These are phyloP conservation scores for Dinochytrium kinnereticum DNA, from an alignment of 371 early-diverging fungal genomes.

Conservation along the genomic window DNA sequence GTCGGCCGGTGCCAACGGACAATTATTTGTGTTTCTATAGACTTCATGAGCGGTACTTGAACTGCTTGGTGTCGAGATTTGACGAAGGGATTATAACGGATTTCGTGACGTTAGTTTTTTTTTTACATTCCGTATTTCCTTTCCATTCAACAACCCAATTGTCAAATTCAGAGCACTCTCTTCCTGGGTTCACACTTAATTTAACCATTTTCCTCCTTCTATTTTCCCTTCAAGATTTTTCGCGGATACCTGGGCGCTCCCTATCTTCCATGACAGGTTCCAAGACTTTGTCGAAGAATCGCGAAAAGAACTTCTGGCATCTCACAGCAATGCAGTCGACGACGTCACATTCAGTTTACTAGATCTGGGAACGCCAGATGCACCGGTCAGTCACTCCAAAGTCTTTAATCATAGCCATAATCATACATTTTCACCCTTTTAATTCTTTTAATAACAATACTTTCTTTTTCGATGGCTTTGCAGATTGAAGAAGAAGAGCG, in stretches of 20 bases:
- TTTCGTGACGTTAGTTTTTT: slow-evolving; percentile 50
- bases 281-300: slow-evolving; percentile 31
- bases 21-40: slow-evolving; percentile 52
- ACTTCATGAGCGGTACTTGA: slow-evolving; percentile 54
- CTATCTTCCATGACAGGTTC: slow-evolving; percentile 56
- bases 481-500: slow-evolving; percentile 42
- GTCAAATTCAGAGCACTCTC: no score
- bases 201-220: no score
- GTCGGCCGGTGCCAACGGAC: slow-evolving; percentile 38
- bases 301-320: slow-evolving; percentile 32
- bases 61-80: slow-evolving; percentile 51
- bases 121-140: no score
- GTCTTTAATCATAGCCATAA: background rate
- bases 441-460: background rate
- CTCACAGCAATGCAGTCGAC: slow-evolving; percentile 26
- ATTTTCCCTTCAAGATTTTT: slow-evolving; percentile 42
- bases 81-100: slow-evolving; percentile 58
- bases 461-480: background rate
- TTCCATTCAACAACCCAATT: no score
- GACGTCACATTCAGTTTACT: slow-evolving; percentile 30
- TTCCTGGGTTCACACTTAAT: no score
- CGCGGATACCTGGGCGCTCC: slow-evolving; percentile 53
- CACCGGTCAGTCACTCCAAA: slow-evolving; percentile 28
- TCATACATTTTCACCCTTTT: background rate
- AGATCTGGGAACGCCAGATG: slow-evolving; percentile 25